These are phyloP conservation scores for Cymbidium sinense DNA, from an alignment of 106 monocot genomes.

Conservation along the genomic window DNA sequence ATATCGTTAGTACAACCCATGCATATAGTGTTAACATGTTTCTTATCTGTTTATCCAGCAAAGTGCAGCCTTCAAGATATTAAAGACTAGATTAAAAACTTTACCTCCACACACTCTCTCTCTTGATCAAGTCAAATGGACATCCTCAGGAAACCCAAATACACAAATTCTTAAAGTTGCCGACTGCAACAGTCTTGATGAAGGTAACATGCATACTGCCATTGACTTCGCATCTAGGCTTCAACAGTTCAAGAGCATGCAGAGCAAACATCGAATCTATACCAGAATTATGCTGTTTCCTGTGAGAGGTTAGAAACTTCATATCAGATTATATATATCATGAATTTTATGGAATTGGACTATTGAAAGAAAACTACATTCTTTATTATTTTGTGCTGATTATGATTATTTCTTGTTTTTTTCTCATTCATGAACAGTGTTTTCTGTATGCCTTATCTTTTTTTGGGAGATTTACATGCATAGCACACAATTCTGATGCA, in stretches of 20 bases:
- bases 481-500: no score
- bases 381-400: neutral
- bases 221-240: conserved; percentile 58
- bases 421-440: no score
- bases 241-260: conserved; percentile 57
- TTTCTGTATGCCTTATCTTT: no score
- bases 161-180: conserved; percentile 27
- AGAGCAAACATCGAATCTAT: conserved; percentile 44
- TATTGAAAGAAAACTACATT: neutral
- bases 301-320: conserved; percentile 30
- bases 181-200: conserved; percentile 27
- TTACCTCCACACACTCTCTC: conserved; percentile 42
- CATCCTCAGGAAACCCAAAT: conserved; percentile 40
- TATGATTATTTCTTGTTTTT: no score
- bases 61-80: conserved; percentile 95
- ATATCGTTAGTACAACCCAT: no score
- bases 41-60: conserved; percentile 56
- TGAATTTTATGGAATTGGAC: neutral
- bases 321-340: neutral
- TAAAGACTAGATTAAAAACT: conserved; percentile 76
- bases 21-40: neutral
- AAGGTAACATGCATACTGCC: conserved; percentile 12
- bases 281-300: conserved; percentile 24
- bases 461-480: no score
- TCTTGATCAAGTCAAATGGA: conserved; percentile 30